Percentiles rank a stretch among this genome's conserved stretches.
phyloP scores from a whole-genome alignment of 225 moss, liverwort and hornwort species.

The Pseudisothecium myosuroides region DNA sequence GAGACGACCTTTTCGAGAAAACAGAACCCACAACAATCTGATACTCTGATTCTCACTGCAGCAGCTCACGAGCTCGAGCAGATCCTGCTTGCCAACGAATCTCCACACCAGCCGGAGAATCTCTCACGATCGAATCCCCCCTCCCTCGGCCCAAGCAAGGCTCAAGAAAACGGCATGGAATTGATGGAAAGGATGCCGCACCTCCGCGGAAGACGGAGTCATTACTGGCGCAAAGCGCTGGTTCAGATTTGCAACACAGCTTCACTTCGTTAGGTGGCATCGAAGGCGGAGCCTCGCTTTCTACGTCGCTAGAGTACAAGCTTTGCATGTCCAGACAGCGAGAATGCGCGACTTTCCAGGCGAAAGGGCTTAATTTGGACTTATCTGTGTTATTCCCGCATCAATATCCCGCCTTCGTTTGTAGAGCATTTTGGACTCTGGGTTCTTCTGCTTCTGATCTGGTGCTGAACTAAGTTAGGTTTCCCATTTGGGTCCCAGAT shows the following conservation, averaged over 20 bases:
- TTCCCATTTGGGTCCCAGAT: neutral
- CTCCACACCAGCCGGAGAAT: neutral
- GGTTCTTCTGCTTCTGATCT: neutral
- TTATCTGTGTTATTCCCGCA: neutral
- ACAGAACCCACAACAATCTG: neutral
- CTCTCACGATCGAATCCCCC: neutral
- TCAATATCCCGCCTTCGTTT: neutral
- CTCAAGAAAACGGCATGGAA: neutral
- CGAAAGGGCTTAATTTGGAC: neutral
- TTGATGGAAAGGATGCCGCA: neutral
- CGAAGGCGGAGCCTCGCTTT: neutral
- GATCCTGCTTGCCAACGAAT: neutral
- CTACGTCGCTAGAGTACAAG: neutral
- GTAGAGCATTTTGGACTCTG: neutral
- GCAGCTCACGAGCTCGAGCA: neutral
- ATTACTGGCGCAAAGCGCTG: too few relatives aligned
- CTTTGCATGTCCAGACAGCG: neutral
- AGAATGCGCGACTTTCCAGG: neutral
- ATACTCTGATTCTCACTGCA: neutral
- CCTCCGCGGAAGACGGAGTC: neutral
- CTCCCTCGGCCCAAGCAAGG: too few relatives aligned
- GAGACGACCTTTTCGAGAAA: neutral
- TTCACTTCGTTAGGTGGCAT: neutral
- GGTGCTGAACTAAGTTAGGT: neutral
- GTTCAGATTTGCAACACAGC: neutral